These are phyloP conservation scores for Boletus edulis DNA, from an alignment of 768 basidiomycete species.

Conservation along the genomic window DNA sequence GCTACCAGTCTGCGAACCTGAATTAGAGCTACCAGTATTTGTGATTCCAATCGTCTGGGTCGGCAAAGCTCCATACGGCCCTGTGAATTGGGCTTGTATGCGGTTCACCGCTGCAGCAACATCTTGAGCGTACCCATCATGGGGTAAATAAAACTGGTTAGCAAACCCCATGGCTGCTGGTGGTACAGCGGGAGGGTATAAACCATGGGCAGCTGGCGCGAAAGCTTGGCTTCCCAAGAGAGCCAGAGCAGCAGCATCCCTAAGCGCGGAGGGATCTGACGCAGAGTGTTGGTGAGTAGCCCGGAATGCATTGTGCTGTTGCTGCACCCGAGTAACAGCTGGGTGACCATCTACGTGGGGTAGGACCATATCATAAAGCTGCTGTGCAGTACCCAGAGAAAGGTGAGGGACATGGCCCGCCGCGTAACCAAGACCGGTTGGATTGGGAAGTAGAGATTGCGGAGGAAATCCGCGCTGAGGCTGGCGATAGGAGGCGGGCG, in stretches of 20 bases:
- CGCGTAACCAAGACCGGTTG: constrained; percentile 52
- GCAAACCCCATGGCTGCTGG: constrained; percentile 55
- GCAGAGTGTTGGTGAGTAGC: constrained; percentile 78
- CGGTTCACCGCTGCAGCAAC: constrained; percentile 59
- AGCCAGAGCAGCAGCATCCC: constrained; percentile 68
- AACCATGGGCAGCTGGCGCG: constrained; percentile 40
- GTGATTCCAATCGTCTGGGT: constrained; percentile 42
- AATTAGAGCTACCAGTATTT: constrained; percentile 36
- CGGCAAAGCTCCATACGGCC: constrained; percentile 54
- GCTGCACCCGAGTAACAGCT: constrained; percentile 73
- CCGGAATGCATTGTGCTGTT: constrained; percentile 74
- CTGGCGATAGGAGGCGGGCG: constrained; percentile 58
- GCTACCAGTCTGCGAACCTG: constrained; percentile 36
- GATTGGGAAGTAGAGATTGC: constrained; percentile 52
- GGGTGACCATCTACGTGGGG: constrained; percentile 52
- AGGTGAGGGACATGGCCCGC: constrained; percentile 62
- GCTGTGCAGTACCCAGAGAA: constrained; percentile 71
- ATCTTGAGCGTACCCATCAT: constrained; percentile 56
- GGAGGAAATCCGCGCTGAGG: constrained; percentile 56
- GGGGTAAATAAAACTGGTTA: constrained; percentile 65
- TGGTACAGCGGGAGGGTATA: constrained; percentile 49
- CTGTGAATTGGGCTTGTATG: constrained; percentile 52
- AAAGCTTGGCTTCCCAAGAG: constrained; percentile 60
- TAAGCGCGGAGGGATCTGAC: constrained; percentile 75
- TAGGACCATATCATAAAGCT: constrained; percentile 78